phyloP scores from a whole-genome alignment of 345 rosid genomes.

The Luvunga scandens region DNA sequence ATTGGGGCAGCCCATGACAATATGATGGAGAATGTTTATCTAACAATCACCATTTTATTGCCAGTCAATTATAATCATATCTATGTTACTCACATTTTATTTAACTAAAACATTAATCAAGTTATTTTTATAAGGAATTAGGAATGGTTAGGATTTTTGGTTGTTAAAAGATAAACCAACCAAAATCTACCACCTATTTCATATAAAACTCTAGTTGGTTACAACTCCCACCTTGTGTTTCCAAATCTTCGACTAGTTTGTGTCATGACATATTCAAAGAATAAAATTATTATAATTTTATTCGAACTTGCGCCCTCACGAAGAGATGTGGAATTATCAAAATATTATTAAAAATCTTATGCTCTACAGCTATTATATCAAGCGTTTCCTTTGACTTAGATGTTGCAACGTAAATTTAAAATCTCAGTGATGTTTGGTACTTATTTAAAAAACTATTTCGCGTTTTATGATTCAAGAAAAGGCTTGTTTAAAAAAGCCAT shows the following conservation, averaged over 20 bases:
- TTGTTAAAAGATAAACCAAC: conserved; percentile 34
- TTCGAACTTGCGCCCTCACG: background rate
- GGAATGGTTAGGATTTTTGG: conserved; percentile 4
- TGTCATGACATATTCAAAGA: conserved; percentile 9
- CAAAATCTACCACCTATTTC: conserved; percentile 28
- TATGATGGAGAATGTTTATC: background rate
- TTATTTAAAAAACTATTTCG: background rate
- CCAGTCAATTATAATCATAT: background rate
- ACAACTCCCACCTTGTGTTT: conserved; percentile 27
- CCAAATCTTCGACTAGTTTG: conserved; percentile 1
- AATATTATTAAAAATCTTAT: conserved; percentile 7
- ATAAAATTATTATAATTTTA: conserved; percentile 10
- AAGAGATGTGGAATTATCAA: background rate
- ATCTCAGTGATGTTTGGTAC: background rate
- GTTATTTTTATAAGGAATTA: conserved; percentile 2
- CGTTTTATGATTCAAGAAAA: background rate
- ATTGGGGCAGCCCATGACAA: too few species aligned
- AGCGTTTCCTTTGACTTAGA: conserved; percentile 13
- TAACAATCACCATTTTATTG: background rate
- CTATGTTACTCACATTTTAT: conserved; percentile 17
- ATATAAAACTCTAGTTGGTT: conserved; percentile 28
- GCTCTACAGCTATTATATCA: background rate
- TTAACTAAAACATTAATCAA: background rate
- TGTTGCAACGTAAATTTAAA: background rate
- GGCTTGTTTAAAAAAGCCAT: too few species aligned